phyloP scores from a whole-genome alignment of 1,139 yeast species.

The Magnusiomyces magnusii region DNA sequence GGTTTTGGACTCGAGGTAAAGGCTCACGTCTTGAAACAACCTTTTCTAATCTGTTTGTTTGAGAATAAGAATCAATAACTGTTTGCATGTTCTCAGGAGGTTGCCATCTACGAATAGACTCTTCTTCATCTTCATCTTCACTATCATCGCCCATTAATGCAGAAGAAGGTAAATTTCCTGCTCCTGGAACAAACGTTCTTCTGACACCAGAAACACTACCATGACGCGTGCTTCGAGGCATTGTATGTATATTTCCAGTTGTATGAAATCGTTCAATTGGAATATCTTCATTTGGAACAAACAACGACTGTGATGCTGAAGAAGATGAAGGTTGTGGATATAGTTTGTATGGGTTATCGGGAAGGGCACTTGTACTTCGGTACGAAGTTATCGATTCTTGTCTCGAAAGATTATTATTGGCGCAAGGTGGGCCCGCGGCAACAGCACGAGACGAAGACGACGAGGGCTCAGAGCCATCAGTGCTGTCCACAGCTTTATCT shows the following conservation, averaged over 20 bases:
- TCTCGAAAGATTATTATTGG: neutral
- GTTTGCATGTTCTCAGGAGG: neutral
- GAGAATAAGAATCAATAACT: conserved; percentile 5
- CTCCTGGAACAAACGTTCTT: conserved; percentile 1
- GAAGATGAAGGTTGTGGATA: neutral
- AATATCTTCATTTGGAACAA: neutral
- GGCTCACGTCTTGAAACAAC: neutral
- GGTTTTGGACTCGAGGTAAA: neutral
- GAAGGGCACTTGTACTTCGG: neutral
- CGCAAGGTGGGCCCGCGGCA: neutral
- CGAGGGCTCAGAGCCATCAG: neutral
- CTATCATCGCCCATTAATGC: neutral
- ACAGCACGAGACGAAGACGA: neutral
- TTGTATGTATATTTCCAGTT: neutral
- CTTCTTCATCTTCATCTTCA: neutral
- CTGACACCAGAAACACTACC: neutral
- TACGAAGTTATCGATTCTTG: neutral
- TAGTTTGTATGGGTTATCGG: neutral
- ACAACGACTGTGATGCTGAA: neutral
- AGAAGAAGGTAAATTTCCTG: neutral
- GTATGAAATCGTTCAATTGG: conserved; percentile 2
- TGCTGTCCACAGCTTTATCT: neutral
- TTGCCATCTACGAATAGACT: neutral
- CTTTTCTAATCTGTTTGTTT: conserved; percentile 3
- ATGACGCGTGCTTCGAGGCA: neutral